Evolutionary conservation across 495 filamentous ascomycete genomes (phyloP).

Genomic region (Neurospora intermedia): DNA sequence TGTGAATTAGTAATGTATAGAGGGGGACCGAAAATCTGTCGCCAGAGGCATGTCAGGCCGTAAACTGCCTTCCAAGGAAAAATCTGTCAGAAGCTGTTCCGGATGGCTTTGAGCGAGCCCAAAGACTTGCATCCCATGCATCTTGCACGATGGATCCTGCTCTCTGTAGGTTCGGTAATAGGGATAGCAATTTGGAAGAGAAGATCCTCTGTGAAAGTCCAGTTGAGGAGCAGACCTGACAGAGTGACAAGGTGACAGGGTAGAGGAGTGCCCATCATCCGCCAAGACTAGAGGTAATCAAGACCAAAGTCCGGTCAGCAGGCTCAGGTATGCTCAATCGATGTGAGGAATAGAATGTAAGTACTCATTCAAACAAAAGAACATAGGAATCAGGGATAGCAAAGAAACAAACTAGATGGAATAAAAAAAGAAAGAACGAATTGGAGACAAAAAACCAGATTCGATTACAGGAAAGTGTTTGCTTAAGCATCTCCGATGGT

Average conservation of each 20-base stretch:
- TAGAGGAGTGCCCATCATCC: too few relatives aligned
- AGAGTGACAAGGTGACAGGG: too few relatives aligned
- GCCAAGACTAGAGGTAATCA: too few relatives aligned
- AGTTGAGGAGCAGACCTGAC: too few relatives aligned
- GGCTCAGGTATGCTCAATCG: not conserved
- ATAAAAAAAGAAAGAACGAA: too few relatives aligned
- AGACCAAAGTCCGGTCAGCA: not conserved
- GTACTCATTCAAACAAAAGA: not conserved
- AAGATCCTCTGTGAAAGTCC: too few relatives aligned
- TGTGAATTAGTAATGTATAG: not conserved
- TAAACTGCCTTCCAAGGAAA: not conserved
- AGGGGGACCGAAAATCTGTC: not conserved
- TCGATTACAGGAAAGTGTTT: not conserved
- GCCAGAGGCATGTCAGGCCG: not conserved
- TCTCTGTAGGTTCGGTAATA: too few relatives aligned
- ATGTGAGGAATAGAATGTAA: not conserved
- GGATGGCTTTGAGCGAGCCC: not conserved
- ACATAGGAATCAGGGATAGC: not conserved
- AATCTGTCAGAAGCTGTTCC: not conserved
- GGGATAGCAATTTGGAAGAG: too few relatives aligned
- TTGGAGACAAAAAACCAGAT: too few relatives aligned
- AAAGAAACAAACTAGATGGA: not conserved
- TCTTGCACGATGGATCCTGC: not conserved
- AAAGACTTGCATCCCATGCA: not conserved
- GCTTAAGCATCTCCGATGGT: not conserved